phyloP scores from a whole-genome alignment of 108 stramenopile genomes.

The Cyclotella baltica region DNA sequence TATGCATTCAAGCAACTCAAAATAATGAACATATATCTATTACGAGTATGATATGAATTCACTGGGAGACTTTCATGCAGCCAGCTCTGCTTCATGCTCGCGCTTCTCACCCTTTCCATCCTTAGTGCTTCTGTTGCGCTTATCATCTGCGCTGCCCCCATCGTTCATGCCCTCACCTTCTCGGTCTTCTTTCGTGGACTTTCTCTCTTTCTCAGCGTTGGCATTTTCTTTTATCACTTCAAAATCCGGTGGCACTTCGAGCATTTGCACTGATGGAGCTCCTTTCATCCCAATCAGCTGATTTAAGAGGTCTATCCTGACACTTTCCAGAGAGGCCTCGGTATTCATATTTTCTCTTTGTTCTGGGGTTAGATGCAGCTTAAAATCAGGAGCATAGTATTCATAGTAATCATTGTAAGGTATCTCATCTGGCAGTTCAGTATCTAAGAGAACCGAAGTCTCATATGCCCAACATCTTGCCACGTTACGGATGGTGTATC shows the following conservation, averaged over 20 bases:
- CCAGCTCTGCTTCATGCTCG: conserved; percentile 54
- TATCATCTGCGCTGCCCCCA: conserved; percentile 51
- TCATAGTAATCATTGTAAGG: conserved; percentile 99
- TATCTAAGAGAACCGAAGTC: conserved; percentile 87
- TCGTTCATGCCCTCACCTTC: conserved; percentile 50
- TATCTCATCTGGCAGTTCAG: conserved; percentile 89
- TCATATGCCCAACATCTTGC: conserved; percentile 98
- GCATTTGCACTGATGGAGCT: conserved; percentile 93
- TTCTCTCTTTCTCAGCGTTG: conserved; percentile 42
- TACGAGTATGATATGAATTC: neutral
- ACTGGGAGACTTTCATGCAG: conserved; percentile 1
- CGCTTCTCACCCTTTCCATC: conserved; percentile 54
- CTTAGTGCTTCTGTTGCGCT: conserved; percentile 39
- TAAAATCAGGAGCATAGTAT: conserved; percentile 98
- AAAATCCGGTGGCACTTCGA: conserved; percentile 90
- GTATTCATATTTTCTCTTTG: conserved; percentile 89
- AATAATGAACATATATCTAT: conserved; percentile 4
- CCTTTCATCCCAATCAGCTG: conserved; percentile 86
- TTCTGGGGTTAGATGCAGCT: conserved; percentile 94
- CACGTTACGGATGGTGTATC: conserved; percentile 99
- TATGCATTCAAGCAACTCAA: conserved; percentile 1
- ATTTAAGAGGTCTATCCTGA: conserved; percentile 83
- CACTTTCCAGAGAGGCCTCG: conserved; percentile 59
- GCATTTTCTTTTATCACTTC: conserved; percentile 56
- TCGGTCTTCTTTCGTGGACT: conserved; percentile 22